Conservation (phyloP, 2,329 filamentous ascomycete species). For the Aspergillus sp. region DNA sequence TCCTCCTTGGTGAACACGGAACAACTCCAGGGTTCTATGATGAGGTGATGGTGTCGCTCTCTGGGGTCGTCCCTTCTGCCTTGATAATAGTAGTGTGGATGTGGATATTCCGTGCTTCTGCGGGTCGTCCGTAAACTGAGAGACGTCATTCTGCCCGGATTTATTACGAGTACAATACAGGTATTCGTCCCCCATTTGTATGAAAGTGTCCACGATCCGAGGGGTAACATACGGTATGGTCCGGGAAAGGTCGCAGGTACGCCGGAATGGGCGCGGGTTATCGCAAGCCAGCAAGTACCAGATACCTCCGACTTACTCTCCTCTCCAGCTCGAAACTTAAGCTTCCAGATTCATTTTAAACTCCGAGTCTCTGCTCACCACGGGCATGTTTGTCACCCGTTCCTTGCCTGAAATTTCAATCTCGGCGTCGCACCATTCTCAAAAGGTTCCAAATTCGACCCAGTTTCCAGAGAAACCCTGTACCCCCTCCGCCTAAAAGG, state of each 20-base stretch:
- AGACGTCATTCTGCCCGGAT: constrained; percentile 27
- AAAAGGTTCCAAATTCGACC: neutral
- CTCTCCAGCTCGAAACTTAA: neutral
- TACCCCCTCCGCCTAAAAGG: constrained; percentile 7
- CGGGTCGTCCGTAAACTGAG: constrained; percentile 4
- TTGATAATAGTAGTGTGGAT: neutral
- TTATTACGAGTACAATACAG: neutral
- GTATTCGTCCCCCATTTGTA: neutral
- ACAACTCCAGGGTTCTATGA: neutral
- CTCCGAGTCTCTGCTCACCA: neutral
- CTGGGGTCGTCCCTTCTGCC: neutral
- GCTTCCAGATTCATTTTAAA: neutral
- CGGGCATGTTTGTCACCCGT: neutral
- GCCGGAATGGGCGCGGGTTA: neutral
- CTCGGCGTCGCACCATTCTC: neutral
- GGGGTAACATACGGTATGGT: too few species aligned
- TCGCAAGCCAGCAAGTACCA: neutral
- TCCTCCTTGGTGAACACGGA: constrained; percentile 15
- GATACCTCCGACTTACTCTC: neutral
- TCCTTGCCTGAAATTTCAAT: neutral
- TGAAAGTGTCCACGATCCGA: too few species aligned
- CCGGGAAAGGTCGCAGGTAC: neutral
- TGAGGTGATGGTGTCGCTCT: neutral
- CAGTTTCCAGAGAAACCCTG: constrained; percentile 7
- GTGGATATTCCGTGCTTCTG: neutral